Base-by-base conservation (phyloP, 2,329 filamentous ascomycete species). In the Diplodia corticola region DNA sequence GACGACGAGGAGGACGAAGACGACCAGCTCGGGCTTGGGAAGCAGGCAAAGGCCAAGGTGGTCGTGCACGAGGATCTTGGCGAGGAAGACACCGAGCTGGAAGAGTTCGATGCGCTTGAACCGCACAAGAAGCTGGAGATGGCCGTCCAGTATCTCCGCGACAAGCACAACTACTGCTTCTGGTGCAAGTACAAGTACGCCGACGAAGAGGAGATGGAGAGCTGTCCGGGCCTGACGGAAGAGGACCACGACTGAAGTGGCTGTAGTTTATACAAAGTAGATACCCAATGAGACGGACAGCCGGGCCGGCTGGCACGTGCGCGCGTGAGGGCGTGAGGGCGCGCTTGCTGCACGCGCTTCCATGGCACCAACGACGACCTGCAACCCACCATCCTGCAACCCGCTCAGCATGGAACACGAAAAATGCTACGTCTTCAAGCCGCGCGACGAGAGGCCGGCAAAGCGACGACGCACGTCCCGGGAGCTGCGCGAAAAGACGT, bases 171-270 rank as follows among this genome's bases (percentile, higher is more conserved):
- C 51, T 99, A 99, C 76, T 99, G 95, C 80, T 97, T 97, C 76
- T 99, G 93, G 91, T 99, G 95, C 79, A 98, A 97, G 77, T 90
- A 85, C 77, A 82, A 82, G 63, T 99, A 97, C 76, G 85, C 88
- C 0, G 88, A 92, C 73, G 81, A 80, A 40, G 81, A 80, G 37
- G 78, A 81, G 40, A 89, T 97, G 89, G 92, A 95, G 13, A 93
- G 91, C 0, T 99, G 95, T 82, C 94, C 95, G 0, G 95, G 95
- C 0, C 65, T 89, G 40, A 91, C 88, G 0, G 95, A 97, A 78
- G 93, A 97, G 73, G 93, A 97, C 72, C 87, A 89, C 74, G 87
- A 87, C 71, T 89, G 75, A 86, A 40, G 17, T 6, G 15, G 37
- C 15, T 17, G 37, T 6, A 15, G 17, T n/a, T 17, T 44, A n/a